These are phyloP conservation scores for Cryptococcus sp. DNA, from an alignment of 1,284 basidiomycete genomes.

Conservation along the genomic window DNA sequence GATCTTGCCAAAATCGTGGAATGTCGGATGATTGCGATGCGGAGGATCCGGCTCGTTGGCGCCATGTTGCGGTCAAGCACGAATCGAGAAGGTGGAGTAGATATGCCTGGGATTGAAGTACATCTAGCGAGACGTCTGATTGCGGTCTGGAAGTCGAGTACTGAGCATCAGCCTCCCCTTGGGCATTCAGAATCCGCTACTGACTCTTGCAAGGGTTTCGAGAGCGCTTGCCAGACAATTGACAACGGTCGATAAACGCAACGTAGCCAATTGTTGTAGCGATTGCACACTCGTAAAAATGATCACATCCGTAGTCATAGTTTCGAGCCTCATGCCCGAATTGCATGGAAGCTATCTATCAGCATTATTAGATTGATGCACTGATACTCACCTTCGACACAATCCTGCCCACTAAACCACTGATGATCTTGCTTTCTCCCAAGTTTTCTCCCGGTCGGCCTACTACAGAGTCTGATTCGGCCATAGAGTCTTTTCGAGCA, in stretches of 20 bases:
- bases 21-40: conserved; percentile 21
- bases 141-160: conserved; percentile 31
- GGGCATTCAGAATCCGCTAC: conserved; percentile 6
- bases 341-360: conserved; percentile 71
- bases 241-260: conserved; percentile 71
- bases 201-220: conserved; percentile 70
- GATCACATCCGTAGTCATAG: conserved; percentile 68
- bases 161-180: conserved; percentile 52
- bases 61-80: conserved; percentile 74
- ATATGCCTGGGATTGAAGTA: conserved; percentile 84
- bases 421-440: conserved; percentile 38
- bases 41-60: conserved; percentile 26
- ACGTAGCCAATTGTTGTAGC: conserved; percentile 68
- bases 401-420: conserved; percentile 31
- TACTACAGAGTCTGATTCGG: too few relatives aligned
- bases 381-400: conserved; percentile 37
- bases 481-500: too few relatives aligned
- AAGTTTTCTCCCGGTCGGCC: too few relatives aligned
- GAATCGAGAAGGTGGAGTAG: conserved; percentile 75
- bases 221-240: conserved; percentile 70
- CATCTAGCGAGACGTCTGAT: conserved; percentile 58
- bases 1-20: conserved; percentile 58
- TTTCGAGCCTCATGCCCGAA: conserved; percentile 67
- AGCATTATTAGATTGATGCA: background rate
- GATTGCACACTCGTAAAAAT: conserved; percentile 70